These are phyloP conservation scores for Yarrowia sp. DNA, from an alignment of 805 yeast species.

Conservation along the genomic window DNA sequence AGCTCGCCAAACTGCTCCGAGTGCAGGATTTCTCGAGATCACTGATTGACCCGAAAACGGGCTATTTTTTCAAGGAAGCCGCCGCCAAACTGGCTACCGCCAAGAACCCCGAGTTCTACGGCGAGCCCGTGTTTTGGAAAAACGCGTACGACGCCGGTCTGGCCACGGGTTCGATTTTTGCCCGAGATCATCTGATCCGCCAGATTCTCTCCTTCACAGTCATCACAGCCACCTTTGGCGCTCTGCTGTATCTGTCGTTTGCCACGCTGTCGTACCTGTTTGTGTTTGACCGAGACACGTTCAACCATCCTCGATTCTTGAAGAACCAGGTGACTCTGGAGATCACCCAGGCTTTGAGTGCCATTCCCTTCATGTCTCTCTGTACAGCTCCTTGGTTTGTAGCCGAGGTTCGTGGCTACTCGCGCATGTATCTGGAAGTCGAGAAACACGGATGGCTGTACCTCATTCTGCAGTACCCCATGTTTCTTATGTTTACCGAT, in stretches of 20 bases:
- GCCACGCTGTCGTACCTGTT: constrained; percentile 76
- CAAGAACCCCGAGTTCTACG: constrained; percentile 49
- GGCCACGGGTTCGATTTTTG: constrained; percentile 64
- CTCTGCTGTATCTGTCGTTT: constrained; percentile 70
- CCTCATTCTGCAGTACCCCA: constrained; percentile 63
- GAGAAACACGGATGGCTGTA: constrained; percentile 71
- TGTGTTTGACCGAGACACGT: constrained; percentile 82
- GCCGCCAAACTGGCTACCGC: constrained; percentile 2
- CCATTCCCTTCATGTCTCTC: constrained; percentile 87
- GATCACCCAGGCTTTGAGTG: constrained; percentile 68
- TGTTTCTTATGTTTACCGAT: constrained; percentile 89
- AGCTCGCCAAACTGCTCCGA: constrained; percentile 7
- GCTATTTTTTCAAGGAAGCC: constrained; percentile 12
- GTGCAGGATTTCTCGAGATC: constrained; percentile 18
- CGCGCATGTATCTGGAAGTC: constrained; percentile 68
- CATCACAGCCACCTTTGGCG: constrained; percentile 78
- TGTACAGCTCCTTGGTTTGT: constrained; percentile 90
- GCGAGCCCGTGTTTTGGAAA: constrained; percentile 61
- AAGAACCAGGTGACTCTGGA: constrained; percentile 90
- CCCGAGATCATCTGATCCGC: constrained; percentile 71
- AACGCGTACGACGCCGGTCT: constrained; percentile 41
- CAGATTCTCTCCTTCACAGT: constrained; percentile 65
- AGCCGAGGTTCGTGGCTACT: constrained; percentile 77
- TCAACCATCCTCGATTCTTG: constrained; percentile 93
- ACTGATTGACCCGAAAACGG: constrained; percentile 8